phyloP scores from a whole-genome alignment of 23 red algal species.

The Gracilaria caudata region DNA sequence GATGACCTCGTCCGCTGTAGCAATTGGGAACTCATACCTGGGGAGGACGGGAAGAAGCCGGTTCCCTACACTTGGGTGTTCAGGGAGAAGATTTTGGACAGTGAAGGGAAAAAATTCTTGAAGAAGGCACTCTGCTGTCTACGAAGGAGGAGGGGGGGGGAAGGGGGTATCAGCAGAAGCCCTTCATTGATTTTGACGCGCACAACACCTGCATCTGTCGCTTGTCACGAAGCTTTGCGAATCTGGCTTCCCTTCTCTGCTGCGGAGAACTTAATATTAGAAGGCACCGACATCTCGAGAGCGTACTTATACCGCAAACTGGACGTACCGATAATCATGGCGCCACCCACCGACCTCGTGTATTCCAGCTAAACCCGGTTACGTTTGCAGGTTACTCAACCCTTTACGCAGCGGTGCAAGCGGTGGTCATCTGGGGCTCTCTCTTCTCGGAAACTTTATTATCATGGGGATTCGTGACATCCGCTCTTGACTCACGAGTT shows the following conservation, averaged over 20 bases:
- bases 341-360: neutral
- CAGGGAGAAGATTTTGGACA: neutral
- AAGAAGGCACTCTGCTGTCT: conserved; percentile 8
- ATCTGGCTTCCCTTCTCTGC: no score
- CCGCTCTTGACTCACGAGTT: neutral
- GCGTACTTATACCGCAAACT: conserved; percentile 3
- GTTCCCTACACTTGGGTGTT: conserved; percentile 9
- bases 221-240: no score
- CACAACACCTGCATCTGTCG: neutral
- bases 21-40: neutral
- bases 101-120: neutral
- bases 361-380: neutral
- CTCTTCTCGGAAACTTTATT: conserved; percentile 1
- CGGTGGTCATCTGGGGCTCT: neutral
- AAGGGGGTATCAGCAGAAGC: neutral
- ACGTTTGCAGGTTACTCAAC: neutral
- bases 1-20: neutral
- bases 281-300: neutral
- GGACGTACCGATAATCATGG: neutral
- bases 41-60: neutral
- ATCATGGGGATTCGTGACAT: neutral
- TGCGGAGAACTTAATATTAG: no score
- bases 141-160: no score
- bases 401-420: neutral
- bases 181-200: neutral